Percentiles rank a stretch among this genome's conserved stretches.
Evolutionary conservation across 352 stramenopile species (phyloP).

Genomic region (Thalassiosira delicatula): DNA sequence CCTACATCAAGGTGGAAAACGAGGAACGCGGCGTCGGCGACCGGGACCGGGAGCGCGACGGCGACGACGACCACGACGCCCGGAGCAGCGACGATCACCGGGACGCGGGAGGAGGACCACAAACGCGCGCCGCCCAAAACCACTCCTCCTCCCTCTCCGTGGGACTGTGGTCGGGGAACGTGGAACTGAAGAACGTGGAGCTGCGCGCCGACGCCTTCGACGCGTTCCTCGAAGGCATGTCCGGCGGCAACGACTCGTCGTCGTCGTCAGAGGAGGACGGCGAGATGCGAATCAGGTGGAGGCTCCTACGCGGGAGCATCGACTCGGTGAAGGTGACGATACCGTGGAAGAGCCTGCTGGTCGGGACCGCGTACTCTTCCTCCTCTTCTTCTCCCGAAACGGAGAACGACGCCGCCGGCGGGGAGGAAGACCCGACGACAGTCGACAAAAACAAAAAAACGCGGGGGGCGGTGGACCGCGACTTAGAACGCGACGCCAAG

Average conservation of each 20-base stretch:
- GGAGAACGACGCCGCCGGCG: constrained; percentile 2
- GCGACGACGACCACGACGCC: too few relatives aligned
- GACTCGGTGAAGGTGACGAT: constrained; percentile 62
- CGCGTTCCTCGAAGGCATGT: constrained; percentile 47
- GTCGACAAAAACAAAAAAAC: not conserved
- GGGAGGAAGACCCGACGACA: not conserved
- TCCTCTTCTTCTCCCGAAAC: not conserved
- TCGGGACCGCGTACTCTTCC: constrained; percentile 55
- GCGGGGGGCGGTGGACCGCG: too few relatives aligned
- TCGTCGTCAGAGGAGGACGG: constrained; percentile 14
- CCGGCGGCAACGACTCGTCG: not conserved
- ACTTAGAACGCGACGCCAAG: too few relatives aligned
- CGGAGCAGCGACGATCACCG: not conserved
- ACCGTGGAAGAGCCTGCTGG: constrained; percentile 62
- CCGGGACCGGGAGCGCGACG: too few relatives aligned
- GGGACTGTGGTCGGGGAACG: constrained; percentile 62
- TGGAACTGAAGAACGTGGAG: constrained; percentile 67
- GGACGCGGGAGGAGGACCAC: not conserved
- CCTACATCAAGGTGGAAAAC: constrained; percentile 65
- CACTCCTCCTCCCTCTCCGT: constrained; percentile 43
- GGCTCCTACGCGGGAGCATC: constrained; percentile 56
- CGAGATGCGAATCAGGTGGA: constrained; percentile 54
- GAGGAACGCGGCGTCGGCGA: constrained; percentile 8
- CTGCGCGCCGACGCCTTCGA: constrained; percentile 63
- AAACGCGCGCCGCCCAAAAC: not conserved